Base-by-base conservation (phyloP, 2,329 filamentous ascomycete species). In the Trichophyton rubrum region DNA sequence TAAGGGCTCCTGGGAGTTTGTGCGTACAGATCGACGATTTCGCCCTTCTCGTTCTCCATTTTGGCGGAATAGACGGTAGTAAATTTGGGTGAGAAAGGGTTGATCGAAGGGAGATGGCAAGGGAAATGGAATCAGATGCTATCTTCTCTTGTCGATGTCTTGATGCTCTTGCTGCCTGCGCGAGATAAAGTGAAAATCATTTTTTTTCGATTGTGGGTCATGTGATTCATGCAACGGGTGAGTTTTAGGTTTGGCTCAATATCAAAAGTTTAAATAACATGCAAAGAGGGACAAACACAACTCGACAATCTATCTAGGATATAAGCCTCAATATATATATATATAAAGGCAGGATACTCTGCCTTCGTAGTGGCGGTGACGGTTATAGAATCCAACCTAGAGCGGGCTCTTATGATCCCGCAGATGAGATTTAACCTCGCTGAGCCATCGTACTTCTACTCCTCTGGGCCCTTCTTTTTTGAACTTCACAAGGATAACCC, bases 11-110 rank as follows among this genome's bases (percentile, higher is more conserved):
- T 57, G 55, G 27, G 17, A 41, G 43, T 20, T 13, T 55, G 40
- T 69, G 80, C 87, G 80, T 86, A 96, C 90, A 96, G 90, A 83
- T 97, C 92, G 79, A 97, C 93, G 82, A 96, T 91, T 81, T 97
- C 90, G 83, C 92, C 92, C 82, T 90, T 90, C 84, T 97, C 93
- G 90, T 99, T 99, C 86, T 99, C 93, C 93, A 97, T 99, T 81
- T 84, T 91, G 75, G 71, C 73, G 73, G 71, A 71, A 70, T 73
- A 51, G 68, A 66, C 40, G 65, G 66, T 62, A 65, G 66, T 72
- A 35, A 49, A 56, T 49, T 43, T 47, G 35, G n/a, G 53, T 60
- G 27, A 60, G 58, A 56, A 59, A 43, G 59, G 55, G 53, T 43
- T 56, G 59, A 53, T 35, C 24, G 51, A 30, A 55, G 51, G 51